Percentiles rank a stretch among this genome's conserved stretches.
Evolutionary conservation across 2,329 filamentous ascomycete genomes (phyloP).

Genomic region (Fusarium robinianum): DNA sequence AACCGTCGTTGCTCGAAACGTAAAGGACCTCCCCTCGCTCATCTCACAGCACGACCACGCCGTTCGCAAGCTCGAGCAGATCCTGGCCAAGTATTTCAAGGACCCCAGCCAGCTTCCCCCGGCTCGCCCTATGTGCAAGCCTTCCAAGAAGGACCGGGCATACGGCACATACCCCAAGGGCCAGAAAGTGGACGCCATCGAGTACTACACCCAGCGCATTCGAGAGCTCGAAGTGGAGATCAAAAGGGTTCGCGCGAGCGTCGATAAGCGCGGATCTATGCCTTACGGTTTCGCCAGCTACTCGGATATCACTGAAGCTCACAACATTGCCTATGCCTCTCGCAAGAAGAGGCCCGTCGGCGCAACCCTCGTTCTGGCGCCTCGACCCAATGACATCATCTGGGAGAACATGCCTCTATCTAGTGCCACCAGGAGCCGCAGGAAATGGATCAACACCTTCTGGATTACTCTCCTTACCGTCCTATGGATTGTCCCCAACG

Average conservation of each 20-base stretch:
- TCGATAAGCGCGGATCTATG: conserved; percentile 88
- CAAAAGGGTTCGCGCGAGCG: conserved; percentile 76
- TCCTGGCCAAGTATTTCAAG: conserved; percentile 88
- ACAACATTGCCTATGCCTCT: conserved; percentile 80
- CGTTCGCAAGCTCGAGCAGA: conserved; percentile 80
- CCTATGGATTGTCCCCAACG: conserved; percentile 89
- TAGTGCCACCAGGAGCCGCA: conserved; percentile 69
- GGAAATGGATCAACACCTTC: conserved; percentile 76
- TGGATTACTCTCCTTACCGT: conserved; percentile 83
- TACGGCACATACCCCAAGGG: conserved; percentile 66
- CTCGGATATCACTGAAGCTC: conserved; percentile 83
- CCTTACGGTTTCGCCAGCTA: conserved; percentile 95
- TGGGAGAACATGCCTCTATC: conserved; percentile 89
- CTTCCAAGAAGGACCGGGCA: conserved; percentile 77
- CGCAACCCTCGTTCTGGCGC: conserved; percentile 76
- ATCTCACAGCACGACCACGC: conserved; percentile 82
- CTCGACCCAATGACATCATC: conserved; percentile 88
- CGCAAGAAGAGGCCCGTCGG: conserved; percentile 81
- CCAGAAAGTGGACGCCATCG: conserved; percentile 89
- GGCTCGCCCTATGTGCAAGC: conserved; percentile 76
- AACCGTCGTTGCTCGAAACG: conserved; percentile 85
- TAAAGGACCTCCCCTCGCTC: conserved; percentile 83
- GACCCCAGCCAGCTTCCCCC: conserved; percentile 80
- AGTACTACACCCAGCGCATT: conserved; percentile 87
- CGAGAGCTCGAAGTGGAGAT: conserved; percentile 81